Base-by-base conservation (phyloP, 371 early-diverging fungal species). In the Entomophthora muscae region DNA sequence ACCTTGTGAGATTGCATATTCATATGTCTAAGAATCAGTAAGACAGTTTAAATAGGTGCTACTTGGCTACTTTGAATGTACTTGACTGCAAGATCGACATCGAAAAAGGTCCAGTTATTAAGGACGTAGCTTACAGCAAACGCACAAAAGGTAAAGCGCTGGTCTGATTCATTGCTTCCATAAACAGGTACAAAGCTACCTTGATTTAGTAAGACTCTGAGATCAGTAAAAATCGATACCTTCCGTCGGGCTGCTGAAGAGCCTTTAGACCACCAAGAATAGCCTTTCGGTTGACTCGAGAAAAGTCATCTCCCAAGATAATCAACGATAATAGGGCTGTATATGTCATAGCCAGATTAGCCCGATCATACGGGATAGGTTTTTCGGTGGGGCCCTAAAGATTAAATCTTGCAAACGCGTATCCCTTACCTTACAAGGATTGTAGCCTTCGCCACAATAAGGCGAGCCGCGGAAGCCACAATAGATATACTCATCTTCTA, bases 71-170 rank as follows among this genome's bases (percentile, higher is more conserved):
- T 64, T 27, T 68, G 68, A 32, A 95, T 89, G 71, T 80, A 92
- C 7, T 71, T 64, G 0, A 86, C 66, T 0, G 84, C 82, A 0
- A 69, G 67, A 13, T 80, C 77, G 2, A 70, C 67, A 68, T 94
- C 77, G 17, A 95, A 72, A 7, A 90, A 91, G 57, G 80, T 71
- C 86, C 91, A 95, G 73, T 95, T 95, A 69, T 87, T 83, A 32
- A 97, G 70, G 1, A 94, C 78, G 63, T 79, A 82, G 0, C 84
- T 83, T 1, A 93, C 77, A 0, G 83, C 87, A 61, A 87, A 87
- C 0, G 98, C 97, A 69, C 92, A 89, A 74, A 78, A 98, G 10
- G 90, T 69, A 69, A 95, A 95, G 12, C 98, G 82, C 73, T 89
- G 81, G 71, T 98, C 98, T 32, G 77, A 68, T 72, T 95, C 93